A percentile compares a stretch with the other conserved stretches of the same genome.
phyloP scores from a whole-genome alignment of 495 filamentous ascomycete genomes.

The Aspergillus wentii region DNA sequence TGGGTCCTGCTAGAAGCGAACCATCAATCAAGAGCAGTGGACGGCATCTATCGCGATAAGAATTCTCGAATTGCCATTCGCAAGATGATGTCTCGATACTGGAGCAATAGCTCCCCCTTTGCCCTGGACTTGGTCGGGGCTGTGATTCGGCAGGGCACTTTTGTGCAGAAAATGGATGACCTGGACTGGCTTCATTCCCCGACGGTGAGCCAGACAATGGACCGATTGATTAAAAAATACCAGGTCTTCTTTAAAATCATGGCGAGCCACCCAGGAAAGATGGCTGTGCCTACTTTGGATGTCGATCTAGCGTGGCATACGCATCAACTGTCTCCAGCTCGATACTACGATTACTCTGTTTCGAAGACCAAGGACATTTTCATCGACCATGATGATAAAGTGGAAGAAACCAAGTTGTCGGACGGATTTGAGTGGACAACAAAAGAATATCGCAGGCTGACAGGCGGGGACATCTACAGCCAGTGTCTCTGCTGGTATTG shows the following conservation, averaged over 20 bases:
- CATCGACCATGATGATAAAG: conserved; percentile 83
- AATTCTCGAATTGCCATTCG: no score
- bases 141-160: conserved; percentile 72
- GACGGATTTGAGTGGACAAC: conserved; percentile 69
- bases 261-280: conserved; percentile 39
- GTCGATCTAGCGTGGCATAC: conserved; percentile 78
- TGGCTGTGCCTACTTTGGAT: conserved; percentile 76
- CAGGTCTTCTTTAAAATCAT: conserved; percentile 65
- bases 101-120: conserved; percentile 68
- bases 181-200: conserved; percentile 74
- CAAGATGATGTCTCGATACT: conserved; percentile 77
- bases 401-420: conserved; percentile 60
- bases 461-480: conserved; percentile 60
- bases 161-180: conserved; percentile 76
- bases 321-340: conserved; percentile 53
- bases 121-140: conserved; percentile 71
- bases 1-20: no score
- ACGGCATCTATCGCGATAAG: no score
- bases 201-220: conserved; percentile 57
- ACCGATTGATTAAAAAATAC: conserved; percentile 64
- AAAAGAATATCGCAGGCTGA: conserved; percentile 58
- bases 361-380: conserved; percentile 27
- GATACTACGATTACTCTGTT: conserved; percentile 54
- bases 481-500: conserved; percentile 91
- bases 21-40: no score